phyloP scores from a whole-genome alignment of 2,329 filamentous ascomycete genomes.

The Xylariaceae sp. region DNA sequence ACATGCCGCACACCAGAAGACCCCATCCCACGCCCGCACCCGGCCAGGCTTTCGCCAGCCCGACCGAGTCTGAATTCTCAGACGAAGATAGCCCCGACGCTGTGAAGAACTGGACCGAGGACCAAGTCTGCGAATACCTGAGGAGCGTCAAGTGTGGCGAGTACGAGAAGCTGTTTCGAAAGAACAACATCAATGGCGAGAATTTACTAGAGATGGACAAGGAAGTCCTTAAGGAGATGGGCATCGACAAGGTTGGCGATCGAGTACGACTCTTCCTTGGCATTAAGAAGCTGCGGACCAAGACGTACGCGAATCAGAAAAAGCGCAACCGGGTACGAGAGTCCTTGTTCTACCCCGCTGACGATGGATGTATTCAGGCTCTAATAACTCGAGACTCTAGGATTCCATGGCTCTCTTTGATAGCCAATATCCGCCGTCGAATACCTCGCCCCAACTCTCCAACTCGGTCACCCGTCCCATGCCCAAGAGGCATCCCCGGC shows the following conservation, averaged over 20 bases:
- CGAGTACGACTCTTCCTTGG: conserved; percentile 83
- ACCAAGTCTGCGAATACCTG: conserved; percentile 85
- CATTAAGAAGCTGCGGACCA: conserved; percentile 77
- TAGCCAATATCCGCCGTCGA: conserved; percentile 54
- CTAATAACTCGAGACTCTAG: conserved; percentile 40
- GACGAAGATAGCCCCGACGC: conserved; percentile 72
- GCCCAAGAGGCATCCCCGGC: conserved; percentile 59
- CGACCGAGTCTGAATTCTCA: conserved; percentile 89
- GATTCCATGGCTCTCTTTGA: conserved; percentile 82
- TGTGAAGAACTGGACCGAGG: conserved; percentile 84
- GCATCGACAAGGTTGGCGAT: conserved; percentile 96
- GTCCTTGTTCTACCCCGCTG: neutral
- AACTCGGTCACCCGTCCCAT: conserved; percentile 47
- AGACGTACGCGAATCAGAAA: conserved; percentile 69
- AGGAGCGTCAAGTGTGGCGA: conserved; percentile 87
- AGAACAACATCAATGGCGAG: conserved; percentile 96
- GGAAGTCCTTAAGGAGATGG: conserved; percentile 93
- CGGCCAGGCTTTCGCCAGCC: conserved; percentile 64
- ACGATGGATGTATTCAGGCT: neutral
- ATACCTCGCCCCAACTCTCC: conserved; percentile 58
- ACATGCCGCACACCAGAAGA: conserved; percentile 49
- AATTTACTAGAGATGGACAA: conserved; percentile 97
- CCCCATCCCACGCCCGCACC: conserved; percentile 44
- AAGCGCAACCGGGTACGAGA: conserved; percentile 75
- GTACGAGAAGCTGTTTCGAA: conserved; percentile 83